A percentile compares a stretch with the other conserved stretches of the same genome.
Conservation (phyloP, 192 early-diverging fungal species). For the Entophlyctis luteolus region DNA sequence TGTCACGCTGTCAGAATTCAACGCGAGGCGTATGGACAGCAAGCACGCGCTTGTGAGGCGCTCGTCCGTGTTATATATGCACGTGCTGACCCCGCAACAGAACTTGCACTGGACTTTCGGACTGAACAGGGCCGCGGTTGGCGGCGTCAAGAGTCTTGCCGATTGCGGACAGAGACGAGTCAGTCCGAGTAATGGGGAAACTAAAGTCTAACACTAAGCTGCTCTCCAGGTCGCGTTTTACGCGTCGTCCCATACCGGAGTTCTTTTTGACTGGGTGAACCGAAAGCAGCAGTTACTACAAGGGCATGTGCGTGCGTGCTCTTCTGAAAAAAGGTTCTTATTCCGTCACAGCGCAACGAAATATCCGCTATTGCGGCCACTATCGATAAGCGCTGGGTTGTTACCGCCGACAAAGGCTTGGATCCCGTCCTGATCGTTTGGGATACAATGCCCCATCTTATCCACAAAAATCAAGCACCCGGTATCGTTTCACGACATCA, state of each 20-base stretch:
- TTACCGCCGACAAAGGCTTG: slow-evolving; percentile 52
- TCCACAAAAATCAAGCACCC: slow-evolving; percentile 15
- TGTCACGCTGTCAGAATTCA: too few relatives aligned
- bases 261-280: slow-evolving; percentile 45
- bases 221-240: slow-evolving; percentile 46
- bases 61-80: too few relatives aligned
- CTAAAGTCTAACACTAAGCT: not conserved
- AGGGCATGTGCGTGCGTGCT: slow-evolving; percentile 49
- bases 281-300: slow-evolving; percentile 49
- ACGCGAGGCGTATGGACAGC: too few relatives aligned
- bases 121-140: slow-evolving; percentile 33
- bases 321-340: not conserved
- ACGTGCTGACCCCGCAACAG: too few relatives aligned
- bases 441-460: slow-evolving; percentile 44
- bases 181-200: not conserved
- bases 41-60: too few relatives aligned
- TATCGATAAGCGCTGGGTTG: slow-evolving; percentile 43
- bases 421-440: slow-evolving; percentile 53
- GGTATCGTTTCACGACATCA: not conserved
- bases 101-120: slow-evolving; percentile 48
- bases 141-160: slow-evolving; percentile 34
- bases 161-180: slow-evolving; percentile 14
- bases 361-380: slow-evolving; percentile 41
- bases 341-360: slow-evolving; percentile 38
- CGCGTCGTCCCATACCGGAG: slow-evolving; percentile 49